phyloP scores from a whole-genome alignment of 2,329 filamentous ascomycete genomes.

The Penicillium sp. region DNA sequence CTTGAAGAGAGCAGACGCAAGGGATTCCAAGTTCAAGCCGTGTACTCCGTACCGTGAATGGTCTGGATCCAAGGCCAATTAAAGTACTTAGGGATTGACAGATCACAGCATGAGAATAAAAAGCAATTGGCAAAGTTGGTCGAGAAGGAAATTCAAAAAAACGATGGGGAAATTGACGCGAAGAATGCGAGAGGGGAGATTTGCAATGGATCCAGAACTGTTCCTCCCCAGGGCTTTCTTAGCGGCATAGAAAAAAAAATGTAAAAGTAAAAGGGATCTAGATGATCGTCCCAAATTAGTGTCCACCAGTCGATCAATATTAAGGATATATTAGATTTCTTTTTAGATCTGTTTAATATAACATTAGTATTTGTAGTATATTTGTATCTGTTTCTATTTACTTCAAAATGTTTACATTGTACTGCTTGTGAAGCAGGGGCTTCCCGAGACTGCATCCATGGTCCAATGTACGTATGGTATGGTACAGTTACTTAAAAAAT shows the following conservation, averaged over 20 bases:
- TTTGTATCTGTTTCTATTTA: neutral
- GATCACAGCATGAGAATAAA: constrained; percentile 1
- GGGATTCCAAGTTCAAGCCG: neutral
- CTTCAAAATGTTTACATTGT: no score
- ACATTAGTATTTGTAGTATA: no score
- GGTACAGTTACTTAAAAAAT: neutral
- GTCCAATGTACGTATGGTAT: neutral
- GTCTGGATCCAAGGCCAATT: neutral
- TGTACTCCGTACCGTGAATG: constrained; percentile 1
- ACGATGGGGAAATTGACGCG: constrained; percentile 4
- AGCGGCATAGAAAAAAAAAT: constrained; percentile 11
- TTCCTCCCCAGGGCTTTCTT: constrained; percentile 1
- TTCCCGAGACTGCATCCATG: constrained; percentile 4
- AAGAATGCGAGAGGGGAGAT: constrained; percentile 15
- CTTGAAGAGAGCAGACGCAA: constrained; percentile 3
- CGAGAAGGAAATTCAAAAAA: neutral
- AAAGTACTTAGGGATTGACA: neutral
- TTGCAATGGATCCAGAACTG: constrained; percentile 10
- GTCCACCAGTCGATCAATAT: constrained; percentile 17
- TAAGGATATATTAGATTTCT: neutral
- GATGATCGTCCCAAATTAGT: constrained; percentile 20
- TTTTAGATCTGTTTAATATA: neutral
- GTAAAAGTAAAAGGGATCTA: constrained; percentile 16
- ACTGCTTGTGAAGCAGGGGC: neutral
- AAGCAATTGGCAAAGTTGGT: neutral